phyloP scores from a whole-genome alignment of 2,329 filamentous ascomycete genomes.

The Furcasterigmium sp. region DNA sequence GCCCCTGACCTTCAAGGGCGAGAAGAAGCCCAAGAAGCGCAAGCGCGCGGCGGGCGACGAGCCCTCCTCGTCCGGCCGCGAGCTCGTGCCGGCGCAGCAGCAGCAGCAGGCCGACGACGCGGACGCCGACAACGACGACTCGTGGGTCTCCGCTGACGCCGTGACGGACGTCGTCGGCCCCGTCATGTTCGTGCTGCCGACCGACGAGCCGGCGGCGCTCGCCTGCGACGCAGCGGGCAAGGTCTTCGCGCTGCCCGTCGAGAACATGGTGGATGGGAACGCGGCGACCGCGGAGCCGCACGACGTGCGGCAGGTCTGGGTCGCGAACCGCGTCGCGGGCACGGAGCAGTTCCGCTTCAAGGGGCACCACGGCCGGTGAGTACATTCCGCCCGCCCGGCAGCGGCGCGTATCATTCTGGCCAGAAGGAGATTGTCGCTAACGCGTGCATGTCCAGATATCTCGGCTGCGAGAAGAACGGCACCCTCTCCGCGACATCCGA shows the following conservation, averaged over 20 bases:
- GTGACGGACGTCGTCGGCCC: conserved; percentile 74
- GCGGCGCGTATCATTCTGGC: too few relatives aligned
- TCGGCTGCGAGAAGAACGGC: conserved; percentile 81
- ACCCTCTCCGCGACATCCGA: conserved; percentile 71
- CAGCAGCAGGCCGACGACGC: conserved; percentile 22
- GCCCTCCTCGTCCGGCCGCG: conserved; percentile 6
- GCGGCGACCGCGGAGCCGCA: conserved; percentile 86
- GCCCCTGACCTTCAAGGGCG: conserved; percentile 90
- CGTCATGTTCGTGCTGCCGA: conserved; percentile 75
- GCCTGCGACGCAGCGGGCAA: conserved; percentile 83
- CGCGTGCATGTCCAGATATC: conserved; percentile 51
- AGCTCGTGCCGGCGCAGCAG: conserved; percentile 11
- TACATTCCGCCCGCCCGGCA: too few relatives aligned
- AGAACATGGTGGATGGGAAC: conserved; percentile 84
- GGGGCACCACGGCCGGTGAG: conserved; percentile 78
- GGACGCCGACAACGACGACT: conserved; percentile 66
- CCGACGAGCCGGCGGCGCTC: conserved; percentile 66
- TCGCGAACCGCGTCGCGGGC: conserved; percentile 77
- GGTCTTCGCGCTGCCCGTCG: conserved; percentile 74
- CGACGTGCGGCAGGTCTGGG: conserved; percentile 93
- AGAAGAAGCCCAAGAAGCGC: conserved; percentile 90
- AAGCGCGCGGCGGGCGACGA: conserved; percentile 59
- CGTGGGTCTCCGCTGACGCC: conserved; percentile 82
- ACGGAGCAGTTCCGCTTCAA: conserved; percentile 83
- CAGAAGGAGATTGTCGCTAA: too few relatives aligned